phyloP scores from a whole-genome alignment of 768 basidiomycete genomes.

The Lactifluus volemus region DNA sequence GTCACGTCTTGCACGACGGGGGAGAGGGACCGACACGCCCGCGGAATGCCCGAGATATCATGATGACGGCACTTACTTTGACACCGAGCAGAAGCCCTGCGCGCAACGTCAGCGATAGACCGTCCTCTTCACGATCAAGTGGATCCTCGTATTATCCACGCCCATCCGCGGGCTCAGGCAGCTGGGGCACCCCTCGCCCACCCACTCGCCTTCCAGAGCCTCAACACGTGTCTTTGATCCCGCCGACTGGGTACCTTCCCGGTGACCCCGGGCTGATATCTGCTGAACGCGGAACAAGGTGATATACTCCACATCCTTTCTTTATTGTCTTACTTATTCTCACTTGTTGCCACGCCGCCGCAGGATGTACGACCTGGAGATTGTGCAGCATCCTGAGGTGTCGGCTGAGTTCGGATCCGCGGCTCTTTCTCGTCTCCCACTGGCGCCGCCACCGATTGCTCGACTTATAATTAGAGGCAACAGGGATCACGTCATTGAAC shows the following conservation, averaged over 20 bases:
- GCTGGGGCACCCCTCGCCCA: slow-evolving; percentile 12
- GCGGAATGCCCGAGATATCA: slow-evolving; percentile 3
- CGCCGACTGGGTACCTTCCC: slow-evolving; percentile 4
- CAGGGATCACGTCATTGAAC: slow-evolving; percentile 60
- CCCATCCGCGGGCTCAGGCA: slow-evolving; percentile 10
- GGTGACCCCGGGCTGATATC: slow-evolving; percentile 11
- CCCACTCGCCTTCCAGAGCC: slow-evolving; percentile 14
- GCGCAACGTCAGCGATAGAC: slow-evolving; percentile 13
- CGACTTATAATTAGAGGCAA: slow-evolving; percentile 69
- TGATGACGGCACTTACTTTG: not conserved
- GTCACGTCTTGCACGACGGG: not conserved
- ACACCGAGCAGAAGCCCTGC: not conserved
- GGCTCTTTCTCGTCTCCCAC: slow-evolving; percentile 67
- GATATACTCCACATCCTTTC: not conserved
- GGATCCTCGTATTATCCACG: slow-evolving; percentile 16
- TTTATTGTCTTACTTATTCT: not conserved
- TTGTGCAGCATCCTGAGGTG: slow-evolving; percentile 76
- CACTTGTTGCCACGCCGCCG: not conserved
- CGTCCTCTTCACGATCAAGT: slow-evolving; percentile 18
- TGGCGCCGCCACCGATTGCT: slow-evolving; percentile 78
- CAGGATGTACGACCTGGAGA: slow-evolving; percentile 65
- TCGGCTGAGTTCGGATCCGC: slow-evolving; percentile 76
- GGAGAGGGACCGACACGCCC: not conserved
- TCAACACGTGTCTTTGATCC: slow-evolving; percentile 8
- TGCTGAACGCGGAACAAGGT: slow-evolving; percentile 19